Evolutionary conservation across 129 eudicot genomes (phyloP).

Genomic region (Arctium minus): DNA sequence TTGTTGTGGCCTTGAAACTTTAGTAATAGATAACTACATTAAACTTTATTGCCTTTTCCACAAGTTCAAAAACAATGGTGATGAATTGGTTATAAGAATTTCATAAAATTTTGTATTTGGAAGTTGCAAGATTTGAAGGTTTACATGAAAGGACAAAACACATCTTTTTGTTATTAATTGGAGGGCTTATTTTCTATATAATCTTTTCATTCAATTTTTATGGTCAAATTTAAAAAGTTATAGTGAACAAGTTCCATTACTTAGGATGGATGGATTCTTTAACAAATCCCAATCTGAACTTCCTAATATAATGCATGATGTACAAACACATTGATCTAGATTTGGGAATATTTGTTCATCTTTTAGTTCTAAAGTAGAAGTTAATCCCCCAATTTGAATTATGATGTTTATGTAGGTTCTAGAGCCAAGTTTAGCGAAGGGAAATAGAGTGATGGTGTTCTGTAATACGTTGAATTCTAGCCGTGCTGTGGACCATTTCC

Average conservation of each 20-base stretch:
- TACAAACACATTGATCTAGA: neutral
- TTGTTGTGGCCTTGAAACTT: neutral
- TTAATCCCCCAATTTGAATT: conserved; percentile 3
- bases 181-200: neutral
- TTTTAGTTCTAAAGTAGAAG: conserved; percentile 1
- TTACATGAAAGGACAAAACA: neutral
- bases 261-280: neutral
- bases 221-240: neutral
- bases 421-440: conserved; percentile 95
- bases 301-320: neutral
- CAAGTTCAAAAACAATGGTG: neutral
- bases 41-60: neutral
- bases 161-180: neutral
- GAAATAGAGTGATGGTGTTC: conserved; percentile 92
- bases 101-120: neutral
- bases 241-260: neutral
- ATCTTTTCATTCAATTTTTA: no score
- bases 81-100: neutral
- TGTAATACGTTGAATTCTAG: conserved; percentile 91
- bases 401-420: conserved; percentile 57
- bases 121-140: neutral
- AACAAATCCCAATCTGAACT: neutral
- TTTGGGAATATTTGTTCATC: neutral
- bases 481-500: conserved; percentile 94
- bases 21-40: neutral